These are phyloP conservation scores for Crithidia fasciculata DNA, from an alignment of 208 protist genomes.

Conservation along the genomic window DNA sequence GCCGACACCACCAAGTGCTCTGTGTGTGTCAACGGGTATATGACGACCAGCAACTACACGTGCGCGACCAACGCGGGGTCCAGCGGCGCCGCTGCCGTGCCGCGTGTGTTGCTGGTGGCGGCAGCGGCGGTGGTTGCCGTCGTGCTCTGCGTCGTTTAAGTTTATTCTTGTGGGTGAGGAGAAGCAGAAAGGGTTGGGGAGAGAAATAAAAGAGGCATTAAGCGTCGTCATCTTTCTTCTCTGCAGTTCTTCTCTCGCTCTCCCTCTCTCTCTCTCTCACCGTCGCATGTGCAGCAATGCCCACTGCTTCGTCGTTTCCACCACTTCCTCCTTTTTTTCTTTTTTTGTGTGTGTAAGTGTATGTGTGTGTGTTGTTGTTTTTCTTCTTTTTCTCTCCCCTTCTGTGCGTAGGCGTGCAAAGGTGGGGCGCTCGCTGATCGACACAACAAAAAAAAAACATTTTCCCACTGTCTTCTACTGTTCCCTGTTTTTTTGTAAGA, in stretches of 20 bases:
- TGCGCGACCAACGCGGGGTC: conserved; percentile 2
- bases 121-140: conserved; percentile 5
- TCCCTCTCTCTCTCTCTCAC: no score
- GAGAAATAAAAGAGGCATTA: no score
- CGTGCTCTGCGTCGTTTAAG: background rate
- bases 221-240: no score
- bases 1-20: conserved; percentile 12
- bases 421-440: no score
- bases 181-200: no score
- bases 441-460: no score
- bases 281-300: no score
- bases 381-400: background rate
- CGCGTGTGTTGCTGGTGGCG: background rate
- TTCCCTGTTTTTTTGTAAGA: no score
- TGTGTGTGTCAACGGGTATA: conserved; percentile 10
- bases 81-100: conserved; percentile 5
- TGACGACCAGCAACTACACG: background rate
- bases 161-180: background rate
- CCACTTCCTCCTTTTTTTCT: background rate
- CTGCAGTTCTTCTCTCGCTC: no score
- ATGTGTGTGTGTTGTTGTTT: background rate
- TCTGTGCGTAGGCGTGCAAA: background rate
- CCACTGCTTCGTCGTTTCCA: no score
- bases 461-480: no score
- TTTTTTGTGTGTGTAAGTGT: background rate